Evolutionary conservation across 2,329 filamentous ascomycete genomes (phyloP).

Genomic region (Calonectria pseudoturangicola): DNA sequence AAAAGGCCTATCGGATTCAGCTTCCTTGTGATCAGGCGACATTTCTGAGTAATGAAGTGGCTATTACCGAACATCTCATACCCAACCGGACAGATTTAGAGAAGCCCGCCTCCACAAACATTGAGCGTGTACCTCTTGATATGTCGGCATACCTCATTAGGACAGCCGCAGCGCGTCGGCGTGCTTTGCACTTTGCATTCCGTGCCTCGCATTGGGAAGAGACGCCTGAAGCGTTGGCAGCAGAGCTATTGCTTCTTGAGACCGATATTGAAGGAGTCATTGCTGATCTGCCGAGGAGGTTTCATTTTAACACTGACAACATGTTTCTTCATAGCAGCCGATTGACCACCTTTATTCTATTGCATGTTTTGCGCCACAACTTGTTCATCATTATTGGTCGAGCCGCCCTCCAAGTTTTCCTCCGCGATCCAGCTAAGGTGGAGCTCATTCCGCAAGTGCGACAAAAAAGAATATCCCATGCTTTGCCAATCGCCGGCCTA

Average conservation of each 20-base stretch:
- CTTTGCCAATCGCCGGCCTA: slow-evolving; percentile 18
- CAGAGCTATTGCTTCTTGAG: slow-evolving; percentile 1
- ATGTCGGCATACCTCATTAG: slow-evolving; percentile 37
- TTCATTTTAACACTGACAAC: slow-evolving; percentile 27
- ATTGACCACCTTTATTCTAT: slow-evolving; percentile 15
- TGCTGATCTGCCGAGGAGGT: slow-evolving; percentile 1
- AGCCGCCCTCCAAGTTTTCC: slow-evolving; percentile 18
- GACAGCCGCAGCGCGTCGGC: slow-evolving; percentile 29
- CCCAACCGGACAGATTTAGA: not conserved
- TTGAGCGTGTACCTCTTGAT: slow-evolving; percentile 27
- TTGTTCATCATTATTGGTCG: slow-evolving; percentile 13
- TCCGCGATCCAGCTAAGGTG: slow-evolving; percentile 5
- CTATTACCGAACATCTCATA: slow-evolving; percentile 5
- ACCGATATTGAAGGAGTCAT: slow-evolving; percentile 22
- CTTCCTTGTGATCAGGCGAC: slow-evolving; percentile 32
- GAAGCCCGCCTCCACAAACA: not conserved
- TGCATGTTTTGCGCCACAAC: slow-evolving; percentile 26
- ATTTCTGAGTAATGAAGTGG: slow-evolving; percentile 27
- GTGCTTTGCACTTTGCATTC: slow-evolving; percentile 31
- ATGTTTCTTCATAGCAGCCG: slow-evolving; percentile 22
- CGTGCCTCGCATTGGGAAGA: slow-evolving; percentile 21
- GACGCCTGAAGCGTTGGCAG: not conserved
- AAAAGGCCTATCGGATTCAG: slow-evolving; percentile 35
- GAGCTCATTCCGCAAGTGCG: slow-evolving; percentile 6
- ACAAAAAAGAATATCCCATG: slow-evolving; percentile 17